Evolutionary conservation across 257 asterid genomes (phyloP), one percentile per base, ranked within the genome.

Genomic region (Thymus mandschuricus): DNA sequence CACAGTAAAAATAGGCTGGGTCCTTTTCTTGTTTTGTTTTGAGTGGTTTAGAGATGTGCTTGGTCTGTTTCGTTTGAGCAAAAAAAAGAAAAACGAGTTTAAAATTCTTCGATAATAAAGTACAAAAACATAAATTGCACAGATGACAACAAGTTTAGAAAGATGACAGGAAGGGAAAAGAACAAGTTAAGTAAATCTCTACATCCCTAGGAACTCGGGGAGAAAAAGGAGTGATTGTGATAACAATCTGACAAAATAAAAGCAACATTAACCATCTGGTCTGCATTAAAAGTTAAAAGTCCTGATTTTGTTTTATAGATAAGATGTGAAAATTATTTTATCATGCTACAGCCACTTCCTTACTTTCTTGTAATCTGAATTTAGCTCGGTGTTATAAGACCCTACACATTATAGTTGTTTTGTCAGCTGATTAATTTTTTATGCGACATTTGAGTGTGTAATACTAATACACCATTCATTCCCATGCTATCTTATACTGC

Each of bases 401-500:
- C 68, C 11, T 54, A 52, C 66, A 31, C 15, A 52, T 66, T 73
- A 38, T 38, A 70, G 66, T 61, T 63, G 68, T 28, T 11, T 30
- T 64, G 29, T 59, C 61, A 40, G 60, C 34, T 34, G 15, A 74
- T 74, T 57, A 57, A 34, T 43, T 34, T 54, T 56, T 29, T 50
- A 31, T 55, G 60, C 40, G 74, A 71, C 46, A 6, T 78, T 62
- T 63, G 11, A 45, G 15, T 52, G 62, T 66, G 64, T 51, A 61
- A 49, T 6, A 21, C 21, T 21, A 21, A 21, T 64, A 41, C 21
- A 51, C 31, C 49, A 28, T 9, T 44, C 67, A 49, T 58, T 48
- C 66, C n/a, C 62, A 9, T 70, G 74, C 71, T 69, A 64, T 66
- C 80, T 84, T 78, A 64, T 75, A 58, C 30, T 86, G 64, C 65